Base-by-base conservation (phyloP, 148 eudicot genomes). In the Fagopyrum tataricum region DNA sequence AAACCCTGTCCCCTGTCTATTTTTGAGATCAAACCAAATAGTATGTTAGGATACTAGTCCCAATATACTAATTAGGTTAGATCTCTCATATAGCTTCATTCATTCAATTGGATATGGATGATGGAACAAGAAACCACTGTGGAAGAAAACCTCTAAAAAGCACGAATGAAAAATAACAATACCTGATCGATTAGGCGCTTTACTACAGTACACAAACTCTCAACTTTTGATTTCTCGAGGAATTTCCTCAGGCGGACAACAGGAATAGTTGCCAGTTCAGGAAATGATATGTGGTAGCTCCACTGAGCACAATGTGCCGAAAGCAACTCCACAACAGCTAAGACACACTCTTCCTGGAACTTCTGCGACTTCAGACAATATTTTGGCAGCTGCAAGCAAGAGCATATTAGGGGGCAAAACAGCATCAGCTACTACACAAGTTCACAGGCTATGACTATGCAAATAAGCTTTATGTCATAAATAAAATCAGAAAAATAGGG, bases 141-240 rank as follows among this genome's bases (percentile, higher is more conserved):
- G 15, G 40, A 11, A n/a, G 31, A 59, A 13, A 62, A 1, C 43
- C 62, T 56, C 62, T 56, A 20, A 56, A 56, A 56, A 21, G 23
- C 37, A 56, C 37, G 21, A 44, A 24, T 23, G 64, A 52, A 53
- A 52, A 61, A 18, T 56, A 56, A 39, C 7, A 77, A 66, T 89
- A 89, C 99, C 97, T 88, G 96, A 75, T 96, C 99, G 76, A 88
- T 85, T 47, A 96, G 74, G 62, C 94, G 99, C 84, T 89, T 92
- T 76, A 92, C 88, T 59, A 77, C 73, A 47, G 85, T 83, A 51
- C 83, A 78, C 74, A 86, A 59, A 80, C 90, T 84, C 77, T 96
- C 99, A 80, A 44, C 75, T 44, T 82, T 72, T 23, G 82, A 79
- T 76, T 59, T 73, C 31, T 89, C 96, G 72, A 83, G 79, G 68